These are phyloP conservation scores for Kluyveromyces siamensis DNA, from an alignment of 805 yeast species.

Conservation along the genomic window DNA sequence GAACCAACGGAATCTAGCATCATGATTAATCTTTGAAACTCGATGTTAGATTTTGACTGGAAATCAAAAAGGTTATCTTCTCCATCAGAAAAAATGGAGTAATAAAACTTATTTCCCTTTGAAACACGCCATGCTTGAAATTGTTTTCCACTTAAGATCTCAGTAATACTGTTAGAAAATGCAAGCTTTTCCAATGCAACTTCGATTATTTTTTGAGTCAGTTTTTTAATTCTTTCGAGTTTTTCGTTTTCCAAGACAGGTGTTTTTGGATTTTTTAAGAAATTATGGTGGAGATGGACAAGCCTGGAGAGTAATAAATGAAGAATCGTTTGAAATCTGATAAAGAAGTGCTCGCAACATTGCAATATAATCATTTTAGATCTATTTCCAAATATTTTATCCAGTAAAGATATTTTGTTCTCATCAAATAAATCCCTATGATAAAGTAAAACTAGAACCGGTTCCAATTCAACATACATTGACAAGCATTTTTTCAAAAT, in stretches of 20 bases:
- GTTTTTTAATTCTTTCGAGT: background rate
- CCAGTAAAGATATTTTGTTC: conserved; percentile 3
- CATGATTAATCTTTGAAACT: background rate
- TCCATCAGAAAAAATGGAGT: conserved; percentile 28
- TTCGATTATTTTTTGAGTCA: conserved; percentile 12
- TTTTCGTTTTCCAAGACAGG: background rate
- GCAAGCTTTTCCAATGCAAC: conserved; percentile 23
- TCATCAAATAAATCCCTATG: conserved; percentile 1
- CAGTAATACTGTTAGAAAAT: conserved; percentile 27
- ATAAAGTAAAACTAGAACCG: conserved; percentile 8
- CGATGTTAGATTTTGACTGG: conserved; percentile 11
- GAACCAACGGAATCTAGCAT: background rate
- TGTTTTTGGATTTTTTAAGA: conserved; percentile 4
- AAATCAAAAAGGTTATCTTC: conserved; percentile 23
- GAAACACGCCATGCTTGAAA: conserved; percentile 59
- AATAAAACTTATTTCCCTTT: conserved; percentile 39
- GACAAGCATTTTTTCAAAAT: conserved; percentile 14
- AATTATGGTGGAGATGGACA: conserved; percentile 19
- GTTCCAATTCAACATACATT: conserved; percentile 14
- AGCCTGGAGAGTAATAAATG: conserved; percentile 24
- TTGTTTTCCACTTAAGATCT: conserved; percentile 42
- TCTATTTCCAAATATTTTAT: conserved; percentile 9
- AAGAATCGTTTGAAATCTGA: conserved; percentile 8
- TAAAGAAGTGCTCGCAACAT: conserved; percentile 10
- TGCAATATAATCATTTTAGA: conserved; percentile 11